Conservation (phyloP, 371 early-diverging fungal genomes). For the Saksenaea oblongispora region DNA sequence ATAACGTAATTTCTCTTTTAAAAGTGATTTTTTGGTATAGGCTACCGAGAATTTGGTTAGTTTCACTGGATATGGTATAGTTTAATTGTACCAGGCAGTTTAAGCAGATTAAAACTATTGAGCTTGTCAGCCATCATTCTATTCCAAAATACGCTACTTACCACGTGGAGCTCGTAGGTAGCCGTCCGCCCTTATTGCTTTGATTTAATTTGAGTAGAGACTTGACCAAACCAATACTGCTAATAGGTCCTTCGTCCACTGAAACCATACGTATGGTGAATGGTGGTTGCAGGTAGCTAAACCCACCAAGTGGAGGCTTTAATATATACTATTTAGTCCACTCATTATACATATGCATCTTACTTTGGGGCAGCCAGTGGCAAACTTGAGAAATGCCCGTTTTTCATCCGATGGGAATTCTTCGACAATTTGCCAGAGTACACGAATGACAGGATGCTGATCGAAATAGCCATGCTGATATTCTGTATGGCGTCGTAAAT, state of each 20-base stretch:
- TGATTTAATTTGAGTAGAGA: conserved; percentile 46
- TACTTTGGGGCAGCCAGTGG: conserved; percentile 81
- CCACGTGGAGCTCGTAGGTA: conserved; percentile 59
- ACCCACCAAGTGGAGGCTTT: conserved; percentile 86
- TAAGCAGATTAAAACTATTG: conserved; percentile 83
- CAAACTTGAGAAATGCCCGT: conserved; percentile 79
- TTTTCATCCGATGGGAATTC: conserved; percentile 67
- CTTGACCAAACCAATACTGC: conserved; percentile 35
- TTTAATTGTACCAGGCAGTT: conserved; percentile 66
- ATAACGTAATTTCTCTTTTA: conserved; percentile 56
- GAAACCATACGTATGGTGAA: conserved; percentile 70
- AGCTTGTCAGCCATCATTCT: neutral
- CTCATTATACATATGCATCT: neutral
- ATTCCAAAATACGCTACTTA: conserved; percentile 12
- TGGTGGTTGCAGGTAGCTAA: conserved; percentile 72
- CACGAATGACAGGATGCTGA: conserved; percentile 74
- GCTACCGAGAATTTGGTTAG: conserved; percentile 17
- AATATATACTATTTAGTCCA: neutral
- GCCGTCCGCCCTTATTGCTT: conserved; percentile 39
- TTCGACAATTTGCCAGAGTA: conserved; percentile 80
- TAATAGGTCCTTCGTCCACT: conserved; percentile 17
- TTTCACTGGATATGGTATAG: neutral
- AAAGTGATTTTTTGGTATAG: conserved; percentile 53
- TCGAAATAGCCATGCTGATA: conserved; percentile 85
- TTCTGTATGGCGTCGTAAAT: conserved; percentile 77